Percentiles rank a stretch among this genome's conserved stretches.
Evolutionary conservation across 1,284 basidiomycete species (phyloP).

Genomic region (Papiliotrema laurentii): DNA sequence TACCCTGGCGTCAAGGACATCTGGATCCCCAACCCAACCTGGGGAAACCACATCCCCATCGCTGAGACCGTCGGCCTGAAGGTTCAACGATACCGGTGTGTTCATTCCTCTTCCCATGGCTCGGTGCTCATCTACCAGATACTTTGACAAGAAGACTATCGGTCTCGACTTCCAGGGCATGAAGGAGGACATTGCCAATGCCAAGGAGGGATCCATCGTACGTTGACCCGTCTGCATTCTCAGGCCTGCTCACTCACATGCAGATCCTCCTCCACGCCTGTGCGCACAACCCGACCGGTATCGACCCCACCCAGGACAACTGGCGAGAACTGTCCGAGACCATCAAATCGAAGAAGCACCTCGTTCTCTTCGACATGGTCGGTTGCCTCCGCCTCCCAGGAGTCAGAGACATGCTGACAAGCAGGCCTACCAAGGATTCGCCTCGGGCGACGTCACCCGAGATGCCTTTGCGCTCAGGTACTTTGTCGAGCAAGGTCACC

Average conservation of each 20-base stretch:
- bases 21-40: constrained; percentile 90
- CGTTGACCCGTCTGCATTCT: constrained; percentile 1
- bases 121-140: constrained; percentile 6
- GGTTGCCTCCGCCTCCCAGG: constrained; percentile 52
- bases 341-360: constrained; percentile 59
- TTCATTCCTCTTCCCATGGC: not conserved
- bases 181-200: constrained; percentile 69
- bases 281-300: constrained; percentile 92
- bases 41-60: constrained; percentile 93
- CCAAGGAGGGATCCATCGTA: constrained; percentile 43
- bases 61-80: constrained; percentile 82
- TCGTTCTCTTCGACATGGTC: constrained; percentile 58
- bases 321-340: constrained; percentile 89
- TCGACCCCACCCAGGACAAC: constrained; percentile 90
- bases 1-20: constrained; percentile 83
- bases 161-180: constrained; percentile 90
- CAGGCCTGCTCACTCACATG: too few species aligned
- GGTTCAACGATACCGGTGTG: constrained; percentile 68
- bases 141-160: constrained; percentile 56
- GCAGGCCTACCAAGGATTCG: constrained; percentile 94
- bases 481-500: constrained; percentile 85
- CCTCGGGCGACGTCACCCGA: constrained; percentile 77
- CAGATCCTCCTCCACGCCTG: constrained; percentile 55
- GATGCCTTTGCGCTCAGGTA: constrained; percentile 96
- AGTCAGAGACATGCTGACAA: not conserved